These are phyloP conservation scores for Apophysomyces sp. DNA, from an alignment of 371 early-diverging fungal species.

Conservation along the genomic window DNA sequence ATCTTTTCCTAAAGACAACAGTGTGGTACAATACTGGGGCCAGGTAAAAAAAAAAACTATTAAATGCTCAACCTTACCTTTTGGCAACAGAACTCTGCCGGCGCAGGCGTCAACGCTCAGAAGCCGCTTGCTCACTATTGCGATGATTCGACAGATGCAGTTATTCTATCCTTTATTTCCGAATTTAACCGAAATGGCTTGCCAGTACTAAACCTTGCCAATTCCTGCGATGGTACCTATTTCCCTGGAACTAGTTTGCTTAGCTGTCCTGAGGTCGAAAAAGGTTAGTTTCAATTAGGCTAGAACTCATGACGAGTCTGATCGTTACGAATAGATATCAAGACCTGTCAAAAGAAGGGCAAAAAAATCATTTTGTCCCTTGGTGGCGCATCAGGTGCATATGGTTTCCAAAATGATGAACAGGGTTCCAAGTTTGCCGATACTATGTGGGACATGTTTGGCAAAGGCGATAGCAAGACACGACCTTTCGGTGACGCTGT, in stretches of 20 bases:
- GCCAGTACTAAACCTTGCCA: conserved; percentile 59
- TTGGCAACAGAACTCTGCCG: conserved; percentile 30
- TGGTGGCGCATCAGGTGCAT: conserved; percentile 69
- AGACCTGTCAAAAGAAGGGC: conserved; percentile 62
- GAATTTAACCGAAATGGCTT: conserved; percentile 49
- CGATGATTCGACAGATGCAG: conserved; percentile 46
- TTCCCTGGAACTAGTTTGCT: conserved; percentile 55
- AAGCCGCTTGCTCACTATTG: conserved; percentile 60
- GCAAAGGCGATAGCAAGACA: conserved; percentile 41
- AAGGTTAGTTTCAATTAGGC: conserved; percentile 15
- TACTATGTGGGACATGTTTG: conserved; percentile 63
- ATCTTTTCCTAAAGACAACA: conserved; percentile 8
- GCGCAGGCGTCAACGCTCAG: conserved; percentile 19
- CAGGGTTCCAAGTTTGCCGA: conserved; percentile 56
- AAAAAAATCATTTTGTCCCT: conserved; percentile 64
- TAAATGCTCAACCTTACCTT: not conserved
- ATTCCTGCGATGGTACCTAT: conserved; percentile 49
- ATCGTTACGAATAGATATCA: conserved; percentile 50
- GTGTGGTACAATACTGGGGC: conserved; percentile 34
- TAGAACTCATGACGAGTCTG: not conserved
- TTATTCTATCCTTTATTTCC: conserved; percentile 61
- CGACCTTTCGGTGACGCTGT: conserved; percentile 64
- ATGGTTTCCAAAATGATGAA: conserved; percentile 52
- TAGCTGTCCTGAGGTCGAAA: conserved; percentile 59
- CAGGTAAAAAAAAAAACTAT: conserved; percentile 10